A percentile compares a stretch with the other conserved stretches of the same genome.
Evolutionary conservation across 2,329 filamentous ascomycete genomes (phyloP).

Genomic region (Fusarium haematococcum): DNA sequence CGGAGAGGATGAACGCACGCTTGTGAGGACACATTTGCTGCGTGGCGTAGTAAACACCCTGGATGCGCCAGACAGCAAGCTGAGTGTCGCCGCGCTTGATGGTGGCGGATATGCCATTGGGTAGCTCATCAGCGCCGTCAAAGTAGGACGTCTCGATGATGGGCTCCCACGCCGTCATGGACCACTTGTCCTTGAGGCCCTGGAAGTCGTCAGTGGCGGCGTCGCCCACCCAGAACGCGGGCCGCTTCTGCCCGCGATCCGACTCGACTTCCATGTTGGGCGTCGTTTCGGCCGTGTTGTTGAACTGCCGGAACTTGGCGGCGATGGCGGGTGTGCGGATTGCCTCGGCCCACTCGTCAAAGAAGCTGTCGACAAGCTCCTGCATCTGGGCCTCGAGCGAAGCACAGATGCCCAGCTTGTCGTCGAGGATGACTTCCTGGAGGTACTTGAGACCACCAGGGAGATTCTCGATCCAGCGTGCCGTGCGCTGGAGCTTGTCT

Average conservation of each 20-base stretch:
- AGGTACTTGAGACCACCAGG: constrained; percentile 88
- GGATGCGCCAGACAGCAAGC: constrained; percentile 86
- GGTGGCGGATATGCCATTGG: constrained; percentile 79
- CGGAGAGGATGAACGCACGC: constrained; percentile 87
- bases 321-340: constrained; percentile 75
- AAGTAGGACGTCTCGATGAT: constrained; percentile 79
- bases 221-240: constrained; percentile 81
- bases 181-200: constrained; percentile 71
- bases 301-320: constrained; percentile 83
- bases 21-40: constrained; percentile 98
- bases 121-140: constrained; percentile 68
- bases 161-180: constrained; percentile 78
- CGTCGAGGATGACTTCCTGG: constrained; percentile 83
- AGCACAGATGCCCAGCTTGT: constrained; percentile 86
- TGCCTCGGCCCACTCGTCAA: constrained; percentile 92
- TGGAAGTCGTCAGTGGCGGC: constrained; percentile 78
- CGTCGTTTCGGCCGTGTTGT: constrained; percentile 80
- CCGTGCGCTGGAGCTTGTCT: constrained; percentile 89
- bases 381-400: constrained; percentile 91
- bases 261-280: constrained; percentile 76
- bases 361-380: constrained; percentile 84
- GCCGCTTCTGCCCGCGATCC: constrained; percentile 80
- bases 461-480: constrained; percentile 86
- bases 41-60: constrained; percentile 83
- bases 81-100: constrained; percentile 92